Conservation (phyloP, 768 basidiomycete species). For the Boletales sp. region DNA sequence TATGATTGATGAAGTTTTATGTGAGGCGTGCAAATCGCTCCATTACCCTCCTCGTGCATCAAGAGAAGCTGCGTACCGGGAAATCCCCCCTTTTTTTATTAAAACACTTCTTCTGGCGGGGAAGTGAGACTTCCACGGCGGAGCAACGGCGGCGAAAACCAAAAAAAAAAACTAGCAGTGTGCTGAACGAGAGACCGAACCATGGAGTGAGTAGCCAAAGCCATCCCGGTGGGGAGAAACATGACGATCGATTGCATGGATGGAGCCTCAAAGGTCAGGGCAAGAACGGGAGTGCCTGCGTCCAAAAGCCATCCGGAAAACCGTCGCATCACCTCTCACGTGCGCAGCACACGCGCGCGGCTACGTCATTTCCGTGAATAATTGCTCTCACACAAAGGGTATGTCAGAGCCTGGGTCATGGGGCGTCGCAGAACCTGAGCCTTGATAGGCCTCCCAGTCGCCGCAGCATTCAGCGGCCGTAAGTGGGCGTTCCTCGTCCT, state of each 20-base stretch:
- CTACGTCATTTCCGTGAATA: slow-evolving; percentile 25
- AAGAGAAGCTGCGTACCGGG: slow-evolving; percentile 25
- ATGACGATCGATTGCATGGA: too few relatives aligned
- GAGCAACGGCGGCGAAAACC: neutral
- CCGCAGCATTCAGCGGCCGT: slow-evolving; percentile 15
- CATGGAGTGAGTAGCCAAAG: neutral
- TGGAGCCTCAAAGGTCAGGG: too few relatives aligned
- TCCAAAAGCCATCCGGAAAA: too few relatives aligned
- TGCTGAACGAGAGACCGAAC: neutral
- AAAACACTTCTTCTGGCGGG: slow-evolving; percentile 10
- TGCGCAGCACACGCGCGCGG: slow-evolving; percentile 2
- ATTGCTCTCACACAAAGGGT: neutral
- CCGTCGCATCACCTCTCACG: neutral
- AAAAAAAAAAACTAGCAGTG: neutral
- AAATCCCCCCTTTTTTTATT: slow-evolving; percentile 16
- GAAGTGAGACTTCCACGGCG: neutral
- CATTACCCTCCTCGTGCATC: slow-evolving; percentile 18
- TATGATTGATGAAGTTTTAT: slow-evolving; percentile 20
- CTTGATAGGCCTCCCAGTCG: slow-evolving; percentile 1
- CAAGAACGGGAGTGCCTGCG: too few relatives aligned
- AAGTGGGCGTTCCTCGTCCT: slow-evolving; percentile 16
- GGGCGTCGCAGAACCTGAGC: neutral
- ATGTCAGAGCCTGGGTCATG: neutral
- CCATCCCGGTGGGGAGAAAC: neutral
- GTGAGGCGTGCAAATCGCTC: slow-evolving; percentile 10